Conservation (phyloP, 1,139 yeast species). For the Saccharomyces hybrid region DNA sequence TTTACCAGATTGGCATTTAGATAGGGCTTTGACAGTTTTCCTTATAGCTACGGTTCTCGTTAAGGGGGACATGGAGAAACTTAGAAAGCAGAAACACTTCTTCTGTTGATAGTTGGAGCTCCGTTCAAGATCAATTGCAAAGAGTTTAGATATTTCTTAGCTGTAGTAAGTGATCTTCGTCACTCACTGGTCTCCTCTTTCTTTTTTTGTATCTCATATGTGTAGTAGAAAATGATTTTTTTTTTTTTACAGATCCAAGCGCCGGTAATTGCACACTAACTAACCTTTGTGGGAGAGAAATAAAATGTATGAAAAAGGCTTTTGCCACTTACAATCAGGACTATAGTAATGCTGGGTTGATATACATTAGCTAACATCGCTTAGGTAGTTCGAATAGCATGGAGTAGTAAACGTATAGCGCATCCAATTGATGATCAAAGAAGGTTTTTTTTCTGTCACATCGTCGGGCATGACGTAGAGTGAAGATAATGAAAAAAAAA, state of each 20-base stretch:
- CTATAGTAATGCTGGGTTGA: neutral
- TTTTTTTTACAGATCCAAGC: neutral
- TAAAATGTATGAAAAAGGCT: neutral
- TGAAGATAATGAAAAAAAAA: neutral
- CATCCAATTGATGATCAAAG: neutral
- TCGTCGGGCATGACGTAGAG: neutral
- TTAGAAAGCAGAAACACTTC: neutral
- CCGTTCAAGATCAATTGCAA: neutral
- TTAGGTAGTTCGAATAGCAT: neutral
- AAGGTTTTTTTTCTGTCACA: neutral
- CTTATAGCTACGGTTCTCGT: constrained; percentile 10
- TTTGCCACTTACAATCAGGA: neutral
- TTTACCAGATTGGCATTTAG: constrained; percentile 7
- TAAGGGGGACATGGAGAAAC: constrained; percentile 8
- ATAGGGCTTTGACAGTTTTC: constrained; percentile 13
- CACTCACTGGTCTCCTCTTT: neutral
- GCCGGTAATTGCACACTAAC: neutral
- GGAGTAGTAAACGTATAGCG: neutral
- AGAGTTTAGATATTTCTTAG: neutral
- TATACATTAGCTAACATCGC: neutral
- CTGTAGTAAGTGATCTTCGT: neutral
- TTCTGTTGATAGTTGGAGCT: neutral
- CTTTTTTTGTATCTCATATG: neutral
- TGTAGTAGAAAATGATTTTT: neutral
- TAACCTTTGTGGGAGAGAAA: neutral